Evolutionary conservation across 2,329 filamentous ascomycete genomes (phyloP), one percentile per base, ranked within the genome.

Genomic region (Grosmannia penicillata): DNA sequence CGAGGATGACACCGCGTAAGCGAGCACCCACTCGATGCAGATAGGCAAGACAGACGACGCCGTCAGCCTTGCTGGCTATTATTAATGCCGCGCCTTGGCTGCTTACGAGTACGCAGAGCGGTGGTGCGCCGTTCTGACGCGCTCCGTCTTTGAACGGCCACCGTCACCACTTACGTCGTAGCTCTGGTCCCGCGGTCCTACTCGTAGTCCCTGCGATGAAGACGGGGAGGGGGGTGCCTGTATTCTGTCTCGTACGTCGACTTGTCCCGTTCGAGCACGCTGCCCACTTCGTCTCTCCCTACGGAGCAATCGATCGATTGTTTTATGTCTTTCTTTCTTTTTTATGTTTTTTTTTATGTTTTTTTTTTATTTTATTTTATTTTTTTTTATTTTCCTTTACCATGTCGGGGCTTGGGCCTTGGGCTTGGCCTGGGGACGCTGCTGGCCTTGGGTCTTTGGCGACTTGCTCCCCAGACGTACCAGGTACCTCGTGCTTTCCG

Each of bases 1-100:
- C n/a, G n/a, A n/a, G n/a, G n/a, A n/a, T n/a, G n/a, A n/a, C n/a
- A n/a, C n/a, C n/a, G n/a, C n/a, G n/a, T n/a, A n/a, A n/a, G n/a
- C n/a, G n/a, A n/a, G n/a, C n/a, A n/a, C n/a, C n/a, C n/a, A n/a
- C n/a, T n/a, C n/a, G n/a, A n/a, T n/a, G n/a, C n/a, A n/a, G n/a
- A n/a, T n/a, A n/a, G n/a, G n/a, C n/a, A n/a, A n/a, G n/a, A 17
- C 17, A 15, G 31, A 21, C n/a, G n/a, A n/a, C n/a, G n/a, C n/a
- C n/a, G n/a, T 19, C 33, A 39, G 38, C 38, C 38, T 36, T 36
- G 27, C 33, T 36, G 18, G 17, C 27, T 27, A 40, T 40, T 40
- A 40, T 31, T 40, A 40, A 40, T 40, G 17, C 22, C 19, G 27
- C n/a, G 21, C 15, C 31, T 17, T 17, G 22, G 24, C 15, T 33